Conservation (phyloP, 2,329 filamentous ascomycete species). For the Graphilbum fragrans region DNA sequence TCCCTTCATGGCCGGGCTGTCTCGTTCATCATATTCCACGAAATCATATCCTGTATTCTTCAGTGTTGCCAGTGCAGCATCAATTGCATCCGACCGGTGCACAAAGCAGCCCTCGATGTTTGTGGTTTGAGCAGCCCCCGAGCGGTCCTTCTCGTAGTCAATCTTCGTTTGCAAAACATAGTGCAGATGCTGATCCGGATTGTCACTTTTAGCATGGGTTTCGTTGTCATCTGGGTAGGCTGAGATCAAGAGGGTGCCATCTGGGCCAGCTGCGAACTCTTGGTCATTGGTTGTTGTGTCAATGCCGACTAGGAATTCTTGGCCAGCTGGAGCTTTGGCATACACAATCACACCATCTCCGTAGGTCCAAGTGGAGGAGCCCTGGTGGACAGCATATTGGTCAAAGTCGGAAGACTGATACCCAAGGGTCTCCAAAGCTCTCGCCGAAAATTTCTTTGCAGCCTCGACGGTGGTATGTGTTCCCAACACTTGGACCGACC, state of each 20-base stretch:
- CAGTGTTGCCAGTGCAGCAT: conserved; percentile 21
- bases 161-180: conserved; percentile 29
- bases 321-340: conserved; percentile 21
- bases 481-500: conserved; percentile 22
- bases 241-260: conserved; percentile 13
- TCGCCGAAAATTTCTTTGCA: conserved; percentile 23
- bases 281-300: conserved; percentile 25
- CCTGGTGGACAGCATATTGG: conserved; percentile 15
- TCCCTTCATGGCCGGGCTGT: conserved; percentile 6
- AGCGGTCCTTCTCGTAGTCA: conserved; percentile 26
- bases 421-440: conserved; percentile 18
- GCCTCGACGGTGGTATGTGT: conserved; percentile 22
- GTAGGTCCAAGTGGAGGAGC: conserved; percentile 19
- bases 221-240: conserved; percentile 1
- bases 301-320: conserved; percentile 24
- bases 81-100: conserved; percentile 18
- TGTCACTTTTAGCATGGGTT: not conserved
- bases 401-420: conserved; percentile 25
- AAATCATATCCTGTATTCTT: conserved; percentile 13
- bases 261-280: conserved; percentile 12
- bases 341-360: conserved; percentile 25
- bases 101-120: conserved; percentile 27
- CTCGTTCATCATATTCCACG: conserved; percentile 22
- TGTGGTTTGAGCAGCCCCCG: conserved; percentile 19
- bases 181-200: conserved; percentile 19